A percentile compares a stretch with the other conserved stretches of the same genome.
phyloP scores from a whole-genome alignment of 306 rosid genomes.

The Psophocarpus tetragonolobus region DNA sequence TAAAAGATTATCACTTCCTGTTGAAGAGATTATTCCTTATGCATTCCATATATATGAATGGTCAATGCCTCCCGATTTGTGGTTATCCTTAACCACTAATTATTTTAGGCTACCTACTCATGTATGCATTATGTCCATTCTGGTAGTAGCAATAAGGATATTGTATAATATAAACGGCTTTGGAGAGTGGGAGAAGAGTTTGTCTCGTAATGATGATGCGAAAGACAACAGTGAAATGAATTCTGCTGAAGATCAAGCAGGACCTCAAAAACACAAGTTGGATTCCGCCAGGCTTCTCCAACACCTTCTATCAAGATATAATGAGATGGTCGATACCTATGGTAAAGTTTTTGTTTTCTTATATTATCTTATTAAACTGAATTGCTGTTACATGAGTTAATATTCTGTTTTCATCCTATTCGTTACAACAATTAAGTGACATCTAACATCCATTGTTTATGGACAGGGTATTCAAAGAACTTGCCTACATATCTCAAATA shows the following conservation, averaged over 20 bases:
- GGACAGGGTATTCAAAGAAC: conserved; percentile 75
- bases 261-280: conserved; percentile 40
- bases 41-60: conserved; percentile 74
- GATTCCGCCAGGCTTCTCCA: conserved; percentile 58
- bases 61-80: conserved; percentile 79
- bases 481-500: conserved; percentile 70
- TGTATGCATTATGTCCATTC: conserved; percentile 77
- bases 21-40: conserved; percentile 61
- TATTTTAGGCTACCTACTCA: conserved; percentile 79
- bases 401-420: background rate
- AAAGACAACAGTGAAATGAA: conserved; percentile 32
- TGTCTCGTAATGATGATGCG: conserved; percentile 42
- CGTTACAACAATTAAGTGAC: background rate
- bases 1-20: conserved; percentile 60
- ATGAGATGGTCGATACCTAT: conserved; percentile 48
- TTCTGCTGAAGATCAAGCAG: conserved; percentile 28
- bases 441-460: conserved; percentile 21
- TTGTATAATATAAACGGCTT: conserved; percentile 73
- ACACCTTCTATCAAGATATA: conserved; percentile 61
- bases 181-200: conserved; percentile 88
- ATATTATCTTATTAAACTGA: background rate
- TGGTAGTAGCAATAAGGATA: conserved; percentile 77
- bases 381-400: background rate
- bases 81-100: conserved; percentile 68
- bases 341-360: conserved; percentile 50